Evolutionary conservation across 495 filamentous ascomycete genomes (phyloP).

Genomic region (Podospora comata): DNA sequence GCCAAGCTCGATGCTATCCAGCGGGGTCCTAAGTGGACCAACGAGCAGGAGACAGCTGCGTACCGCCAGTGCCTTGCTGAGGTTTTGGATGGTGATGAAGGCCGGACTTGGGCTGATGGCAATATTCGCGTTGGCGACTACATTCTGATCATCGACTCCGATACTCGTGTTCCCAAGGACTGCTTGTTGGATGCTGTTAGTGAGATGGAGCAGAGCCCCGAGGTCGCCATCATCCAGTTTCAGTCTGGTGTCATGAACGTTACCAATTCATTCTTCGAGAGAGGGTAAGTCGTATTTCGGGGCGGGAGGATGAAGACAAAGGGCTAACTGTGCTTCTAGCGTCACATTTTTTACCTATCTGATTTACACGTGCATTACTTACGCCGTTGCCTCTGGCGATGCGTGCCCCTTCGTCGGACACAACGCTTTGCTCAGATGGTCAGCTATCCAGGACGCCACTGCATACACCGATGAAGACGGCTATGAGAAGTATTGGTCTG

Average conservation of each 20-base stretch:
- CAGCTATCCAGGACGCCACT: constrained; percentile 66
- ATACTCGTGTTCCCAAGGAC: constrained; percentile 71
- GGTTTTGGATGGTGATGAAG: constrained; percentile 60
- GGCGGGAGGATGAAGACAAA: no score
- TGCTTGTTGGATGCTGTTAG: constrained; percentile 73
- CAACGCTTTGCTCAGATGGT: constrained; percentile 78
- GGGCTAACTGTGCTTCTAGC: not conserved
- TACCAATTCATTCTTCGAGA: constrained; percentile 67
- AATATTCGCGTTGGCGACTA: constrained; percentile 79
- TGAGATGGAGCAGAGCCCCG: constrained; percentile 76
- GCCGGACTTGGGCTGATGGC: constrained; percentile 74
- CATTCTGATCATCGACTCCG: constrained; percentile 72
- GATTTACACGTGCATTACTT: constrained; percentile 74
- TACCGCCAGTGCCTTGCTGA: constrained; percentile 33
- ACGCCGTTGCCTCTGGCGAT: constrained; percentile 75
- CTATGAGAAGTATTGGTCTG: constrained; percentile 80
- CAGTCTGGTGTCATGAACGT: constrained; percentile 85
- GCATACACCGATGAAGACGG: constrained; percentile 65
- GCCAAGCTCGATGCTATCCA: constrained; percentile 49
- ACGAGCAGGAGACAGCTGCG: constrained; percentile 43
- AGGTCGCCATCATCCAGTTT: constrained; percentile 80
- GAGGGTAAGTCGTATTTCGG: constrained; percentile 36
- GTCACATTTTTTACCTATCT: constrained; percentile 85
- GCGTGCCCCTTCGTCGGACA: constrained; percentile 78
- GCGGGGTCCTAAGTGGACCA: constrained; percentile 46